A percentile compares a stretch with the other conserved stretches of the same genome.
Evolutionary conservation across 805 yeast species (phyloP).

Genomic region (Cephaloascus albidus): DNA sequence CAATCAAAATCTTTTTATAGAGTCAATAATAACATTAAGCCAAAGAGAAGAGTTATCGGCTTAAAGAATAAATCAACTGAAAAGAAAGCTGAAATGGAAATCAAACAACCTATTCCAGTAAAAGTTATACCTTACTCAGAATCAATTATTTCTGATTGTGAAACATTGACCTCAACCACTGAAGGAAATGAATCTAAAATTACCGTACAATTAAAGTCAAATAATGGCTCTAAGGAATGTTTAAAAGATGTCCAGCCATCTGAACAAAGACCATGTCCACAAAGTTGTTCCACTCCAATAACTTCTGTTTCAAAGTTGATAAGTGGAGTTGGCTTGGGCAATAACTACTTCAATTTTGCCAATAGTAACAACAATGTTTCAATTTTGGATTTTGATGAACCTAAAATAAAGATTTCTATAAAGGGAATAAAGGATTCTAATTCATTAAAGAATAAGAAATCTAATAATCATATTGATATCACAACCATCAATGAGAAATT

Average conservation of each 20-base stretch:
- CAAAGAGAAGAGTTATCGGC: constrained; percentile 33
- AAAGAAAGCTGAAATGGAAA: constrained; percentile 1
- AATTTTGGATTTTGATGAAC: not conserved
- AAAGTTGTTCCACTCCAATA: not conserved
- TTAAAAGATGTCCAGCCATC: no score
- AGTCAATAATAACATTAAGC: constrained; percentile 19
- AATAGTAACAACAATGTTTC: not conserved
- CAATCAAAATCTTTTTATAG: constrained; percentile 33
- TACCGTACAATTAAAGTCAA: not conserved
- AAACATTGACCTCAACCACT: not conserved
- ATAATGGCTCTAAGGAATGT: not conserved
- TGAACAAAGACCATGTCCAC: no score
- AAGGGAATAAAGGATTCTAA: not conserved
- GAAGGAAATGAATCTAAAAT: not conserved
- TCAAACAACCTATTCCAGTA: constrained; percentile 1
- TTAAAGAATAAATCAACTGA: constrained; percentile 15
- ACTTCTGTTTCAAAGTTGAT: not conserved
- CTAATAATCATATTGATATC: constrained; percentile 1
- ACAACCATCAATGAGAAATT: not conserved
- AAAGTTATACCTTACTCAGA: not conserved
- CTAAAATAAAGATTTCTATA: not conserved
- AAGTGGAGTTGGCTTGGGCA: constrained; percentile 1
- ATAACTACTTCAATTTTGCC: constrained; percentile 1
- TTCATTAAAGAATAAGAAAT: not conserved
- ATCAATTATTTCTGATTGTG: not conserved